Evolutionary conservation across 192 early-diverging fungal species (phyloP), one percentile per base, ranked within the genome.

Genomic region (Coemansia javaensis): DNA sequence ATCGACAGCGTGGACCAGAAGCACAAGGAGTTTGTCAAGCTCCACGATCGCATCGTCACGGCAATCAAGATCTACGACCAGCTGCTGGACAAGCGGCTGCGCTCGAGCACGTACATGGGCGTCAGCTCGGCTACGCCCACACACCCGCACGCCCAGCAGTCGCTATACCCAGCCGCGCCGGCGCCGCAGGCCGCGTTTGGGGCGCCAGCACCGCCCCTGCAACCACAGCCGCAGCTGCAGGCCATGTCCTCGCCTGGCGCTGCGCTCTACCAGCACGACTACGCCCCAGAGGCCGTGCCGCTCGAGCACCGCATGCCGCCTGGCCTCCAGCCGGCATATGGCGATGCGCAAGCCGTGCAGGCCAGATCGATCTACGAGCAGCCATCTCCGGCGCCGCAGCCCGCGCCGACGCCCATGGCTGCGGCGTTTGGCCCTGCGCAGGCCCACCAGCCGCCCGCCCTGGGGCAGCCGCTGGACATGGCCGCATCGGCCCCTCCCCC

Each of bases 31-130:
- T 83, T 90, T 41, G 78, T 84, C 33, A 85, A 90, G 21, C 68
- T 94, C 39, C 85, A 91, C 47, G 85, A 89, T 36, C 89, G 91
- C 52, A 77, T 98, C 20, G 69, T 84, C 23, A 79, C 80, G 15
- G 93, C 90, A 16, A 78, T 89, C 13, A 85, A 82, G 56, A 79
- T 85, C 18, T 98, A 97, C 44, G 94, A 98, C 63, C 81, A 82
- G 39, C 59, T 98, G 36, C 60, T 98, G 44, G 86, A 93, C 45
- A 85, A 87, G 62, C 75, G 82, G 22, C 65, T 88, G 44, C 67
- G 65, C n/a, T 68, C 65, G 14, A 72, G 65, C 53, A 35, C 75
- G 32, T 69, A 51, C 45, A 39, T 47, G 5, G 40, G 36, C 23
- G 28, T 38, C 13, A 25, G 44, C 15, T 39, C 68, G 7, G 25